Base-by-base conservation (phyloP, 768 basidiomycete species). In the Mrakia gelida region DNA sequence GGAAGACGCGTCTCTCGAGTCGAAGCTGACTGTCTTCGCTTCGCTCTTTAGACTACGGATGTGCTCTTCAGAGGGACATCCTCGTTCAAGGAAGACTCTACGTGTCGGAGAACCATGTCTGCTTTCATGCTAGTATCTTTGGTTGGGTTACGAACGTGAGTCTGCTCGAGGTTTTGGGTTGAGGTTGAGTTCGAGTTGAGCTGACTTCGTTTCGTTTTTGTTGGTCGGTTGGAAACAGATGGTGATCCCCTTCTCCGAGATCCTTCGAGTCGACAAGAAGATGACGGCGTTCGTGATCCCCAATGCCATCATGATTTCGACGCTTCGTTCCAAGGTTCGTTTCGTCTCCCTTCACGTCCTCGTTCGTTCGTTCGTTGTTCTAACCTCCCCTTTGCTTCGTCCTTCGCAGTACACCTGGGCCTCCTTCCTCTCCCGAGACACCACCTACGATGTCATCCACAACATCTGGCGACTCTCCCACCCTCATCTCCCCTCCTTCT, bases 261-360 rank as follows among this genome's bases (percentile, higher is more conserved):
- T 98, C 76, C 90, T 88, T 45, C 86, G 89, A 30, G 88, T 98
- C 32, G 96, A 98, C 83, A 98, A 97, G 88, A 93, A 90, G 82
- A 98, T 95, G 93, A 98, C 96, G 0, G 95, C 96, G 3, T 92
- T 95, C 81, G 94, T 98, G 78, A 98, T 98, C 80, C 96, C 96
- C 23, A 98, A 98, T 83, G 96, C 93, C 34, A 95, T 98, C 81
- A 91, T 92, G 81, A 89, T 98, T 76, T 89, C 92, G 21, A 97
- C 95, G 0, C 88, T 88, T 38, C 89, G 90, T 80, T 83, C 82
- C 23, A 88, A 82, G 80, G 85, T 85, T 23, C 76, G 82, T 63
- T 38, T 8, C 16, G 34, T 21, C 32, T 41, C 41, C 30, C 21
- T 26, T 67, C 59, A n/a, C n/a, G n/a, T n/a, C 32, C 61, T 0